phyloP scores from a whole-genome alignment of 2,329 filamentous ascomycete genomes.

The Hypoxylon sp. region DNA sequence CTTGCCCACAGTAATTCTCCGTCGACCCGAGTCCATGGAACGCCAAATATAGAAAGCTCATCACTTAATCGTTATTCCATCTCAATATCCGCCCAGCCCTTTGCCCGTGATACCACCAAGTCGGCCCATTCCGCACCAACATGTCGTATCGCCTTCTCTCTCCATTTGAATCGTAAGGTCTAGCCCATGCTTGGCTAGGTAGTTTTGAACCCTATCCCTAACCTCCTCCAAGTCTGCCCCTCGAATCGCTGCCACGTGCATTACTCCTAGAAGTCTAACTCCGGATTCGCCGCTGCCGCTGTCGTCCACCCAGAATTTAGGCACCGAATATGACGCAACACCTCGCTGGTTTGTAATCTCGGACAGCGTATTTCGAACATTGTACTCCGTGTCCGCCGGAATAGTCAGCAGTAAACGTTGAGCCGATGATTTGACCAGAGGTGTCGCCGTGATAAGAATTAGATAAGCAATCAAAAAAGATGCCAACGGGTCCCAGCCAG shows the following conservation, averaged over 20 bases:
- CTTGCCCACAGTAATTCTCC: constrained; percentile 1
- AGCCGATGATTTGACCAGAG: constrained; percentile 86
- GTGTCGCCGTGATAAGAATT: constrained; percentile 92
- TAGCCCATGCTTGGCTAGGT: constrained; percentile 77
- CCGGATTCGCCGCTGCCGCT: constrained; percentile 58
- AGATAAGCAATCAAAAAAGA: constrained; percentile 93
- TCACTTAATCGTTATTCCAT: neutral
- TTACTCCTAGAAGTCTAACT: constrained; percentile 79
- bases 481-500: constrained; percentile 93
- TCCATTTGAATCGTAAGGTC: constrained; percentile 91
- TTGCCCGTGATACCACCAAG: constrained; percentile 50
- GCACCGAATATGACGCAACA: constrained; percentile 86
- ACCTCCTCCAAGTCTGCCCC: constrained; percentile 85
- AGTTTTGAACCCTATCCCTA: constrained; percentile 78
- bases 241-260: constrained; percentile 83
- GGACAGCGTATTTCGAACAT: constrained; percentile 84
- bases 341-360: constrained; percentile 86
- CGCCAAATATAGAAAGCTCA: constrained; percentile 7
- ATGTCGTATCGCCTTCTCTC: constrained; percentile 77
- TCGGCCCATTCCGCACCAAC: constrained; percentile 68
- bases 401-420: constrained; percentile 86
- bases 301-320: constrained; percentile 94
- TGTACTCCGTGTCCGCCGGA: constrained; percentile 87
- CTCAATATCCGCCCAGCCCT: constrained; percentile 47
- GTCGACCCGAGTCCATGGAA: neutral